Evolutionary conservation across 768 basidiomycete genomes (phyloP), one percentile per base, ranked within the genome.

Genomic region (Suillus hirtellus): DNA sequence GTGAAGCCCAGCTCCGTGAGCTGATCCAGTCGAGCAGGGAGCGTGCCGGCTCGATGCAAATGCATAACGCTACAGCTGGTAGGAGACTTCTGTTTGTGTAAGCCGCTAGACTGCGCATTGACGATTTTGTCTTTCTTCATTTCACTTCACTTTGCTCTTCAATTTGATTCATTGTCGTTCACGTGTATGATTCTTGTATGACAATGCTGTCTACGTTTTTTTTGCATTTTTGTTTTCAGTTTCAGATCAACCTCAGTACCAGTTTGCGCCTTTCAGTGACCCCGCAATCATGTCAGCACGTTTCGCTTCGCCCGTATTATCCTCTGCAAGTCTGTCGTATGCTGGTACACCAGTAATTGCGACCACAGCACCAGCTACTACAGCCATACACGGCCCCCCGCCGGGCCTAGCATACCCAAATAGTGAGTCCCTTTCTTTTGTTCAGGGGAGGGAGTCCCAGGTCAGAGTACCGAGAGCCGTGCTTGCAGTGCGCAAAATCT

Each of bases 401-500:
- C 90, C 92, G 3, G 90, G 90, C 35, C 75, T 93, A 49, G 72
- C 67, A 19, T 44, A 58, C 40, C 76, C 66, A 79, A 66, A 88
- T 79, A 86, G 91, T 92, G 88, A 92, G 90, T 87, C 69, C 68
- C 73, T 79, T 79, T 80, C 75, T 73, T 77, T 78, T 73, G 76
- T 77, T 77, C 74, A 85, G 88, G 89, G 89, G 89, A 89, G 88
- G 90, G 89, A 85, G 78, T 79, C 80, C 79, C 76, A 79, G 89
- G 88, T 82, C 87, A 86, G 84, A 84, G 88, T 92, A 90, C 89
- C 91, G 83, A 92, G 89, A 79, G 77, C 89, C 88, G 87, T 90
- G 81, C 89, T 89, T 90, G 89, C 89, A 92, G 90, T 89, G 87
- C 89, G 89, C 87, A 89, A 87, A 84, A 79, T 85, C 80, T 85